Conservation (phyloP, 768 basidiomycete genomes). For the Serendipita sp. region DNA sequence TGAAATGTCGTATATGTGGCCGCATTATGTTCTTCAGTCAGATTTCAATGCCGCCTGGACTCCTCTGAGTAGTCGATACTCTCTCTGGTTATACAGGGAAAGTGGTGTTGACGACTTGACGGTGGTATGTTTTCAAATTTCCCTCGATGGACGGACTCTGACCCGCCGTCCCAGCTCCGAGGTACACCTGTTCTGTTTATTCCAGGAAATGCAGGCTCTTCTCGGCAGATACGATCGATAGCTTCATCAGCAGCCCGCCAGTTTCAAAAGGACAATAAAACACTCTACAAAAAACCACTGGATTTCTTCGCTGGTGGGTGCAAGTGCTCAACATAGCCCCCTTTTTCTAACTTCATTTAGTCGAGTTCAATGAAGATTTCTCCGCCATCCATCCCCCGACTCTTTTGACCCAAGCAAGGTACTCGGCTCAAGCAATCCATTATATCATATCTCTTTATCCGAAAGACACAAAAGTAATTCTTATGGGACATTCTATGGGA, state of each 20-base stretch:
- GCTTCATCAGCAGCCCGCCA: slow-evolving; percentile 81
- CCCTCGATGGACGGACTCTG: neutral
- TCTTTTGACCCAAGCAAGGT: slow-evolving; percentile 62
- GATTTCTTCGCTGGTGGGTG: slow-evolving; percentile 71
- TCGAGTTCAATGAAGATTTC: slow-evolving; percentile 94
- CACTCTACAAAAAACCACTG: slow-evolving; percentile 39
- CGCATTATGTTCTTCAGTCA: slow-evolving; percentile 64
- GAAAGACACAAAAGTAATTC: slow-evolving; percentile 40
- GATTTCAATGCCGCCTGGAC: slow-evolving; percentile 56
- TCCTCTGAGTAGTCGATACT: slow-evolving; percentile 56
- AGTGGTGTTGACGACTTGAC: slow-evolving; percentile 56
- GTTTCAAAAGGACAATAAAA: slow-evolving; percentile 41
- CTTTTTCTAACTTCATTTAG: slow-evolving; percentile 23
- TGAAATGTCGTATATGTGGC: slow-evolving; percentile 92
- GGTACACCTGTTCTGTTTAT: slow-evolving; percentile 89
- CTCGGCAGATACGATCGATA: slow-evolving; percentile 84
- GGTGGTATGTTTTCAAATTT: slow-evolving; percentile 30
- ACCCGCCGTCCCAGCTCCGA: slow-evolving; percentile 16
- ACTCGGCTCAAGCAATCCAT: slow-evolving; percentile 49
- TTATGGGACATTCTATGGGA: slow-evolving; percentile 96
- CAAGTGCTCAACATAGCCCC: neutral
- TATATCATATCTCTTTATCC: slow-evolving; percentile 73
- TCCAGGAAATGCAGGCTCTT: slow-evolving; percentile 94
- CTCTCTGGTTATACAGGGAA: slow-evolving; percentile 85
- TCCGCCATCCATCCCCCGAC: slow-evolving; percentile 91